A percentile compares a stretch with the other conserved stretches of the same genome.
Conservation (phyloP, 345 rosid species). For the Tarenaya hassleriana region DNA sequence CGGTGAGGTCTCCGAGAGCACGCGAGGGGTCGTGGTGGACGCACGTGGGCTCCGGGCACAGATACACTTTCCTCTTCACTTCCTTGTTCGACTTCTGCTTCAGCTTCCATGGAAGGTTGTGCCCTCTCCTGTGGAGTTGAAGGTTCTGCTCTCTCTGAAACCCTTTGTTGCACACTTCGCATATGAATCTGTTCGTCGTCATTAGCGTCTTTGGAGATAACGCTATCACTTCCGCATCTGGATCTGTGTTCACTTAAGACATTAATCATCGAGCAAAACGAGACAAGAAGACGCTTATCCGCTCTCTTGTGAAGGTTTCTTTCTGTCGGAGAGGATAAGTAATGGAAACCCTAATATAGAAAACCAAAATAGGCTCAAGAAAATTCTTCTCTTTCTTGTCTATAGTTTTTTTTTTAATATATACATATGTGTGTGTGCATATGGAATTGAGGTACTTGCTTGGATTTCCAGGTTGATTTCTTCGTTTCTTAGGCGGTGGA, state of each 20-base stretch:
- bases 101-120: conserved; percentile 83
- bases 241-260: conserved; percentile 39
- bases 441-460: conserved; percentile 45
- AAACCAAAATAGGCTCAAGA: conserved; percentile 7
- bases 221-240: conserved; percentile 86
- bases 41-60: conserved; percentile 80
- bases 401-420: not conserved
- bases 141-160: conserved; percentile 84
- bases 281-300: not conserved
- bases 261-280: conserved; percentile 1
- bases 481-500: conserved; percentile 56
- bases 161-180: conserved; percentile 86
- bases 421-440: not conserved
- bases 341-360: not conserved
- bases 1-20: conserved; percentile 85
- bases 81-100: conserved; percentile 75
- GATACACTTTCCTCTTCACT: conserved; percentile 73
- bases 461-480: conserved; percentile 81
- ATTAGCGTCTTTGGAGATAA: conserved; percentile 80
- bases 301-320: too few relatives aligned
- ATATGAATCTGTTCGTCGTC: conserved; percentile 86
- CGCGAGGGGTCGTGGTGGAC: conserved; percentile 81
- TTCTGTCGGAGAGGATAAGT: too few relatives aligned
- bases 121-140: conserved; percentile 86
- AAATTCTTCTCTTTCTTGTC: not conserved